phyloP scores from a whole-genome alignment of 2,329 filamentous ascomycete species.

The Fusarium coicis region DNA sequence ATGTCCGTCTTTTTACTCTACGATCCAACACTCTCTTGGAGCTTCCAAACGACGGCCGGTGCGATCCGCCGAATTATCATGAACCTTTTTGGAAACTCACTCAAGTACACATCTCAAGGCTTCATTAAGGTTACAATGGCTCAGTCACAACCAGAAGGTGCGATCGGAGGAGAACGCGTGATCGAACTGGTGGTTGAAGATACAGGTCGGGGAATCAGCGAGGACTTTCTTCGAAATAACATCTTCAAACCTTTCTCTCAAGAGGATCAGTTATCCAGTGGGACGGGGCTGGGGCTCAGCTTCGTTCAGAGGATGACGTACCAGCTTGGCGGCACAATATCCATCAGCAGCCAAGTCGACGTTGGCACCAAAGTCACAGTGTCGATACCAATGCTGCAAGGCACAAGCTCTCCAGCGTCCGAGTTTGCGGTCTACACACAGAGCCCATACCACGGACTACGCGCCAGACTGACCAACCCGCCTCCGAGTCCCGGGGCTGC shows the following conservation, averaged over 20 bases:
- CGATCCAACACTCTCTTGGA: conserved; percentile 51
- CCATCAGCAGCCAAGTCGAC: conserved; percentile 58
- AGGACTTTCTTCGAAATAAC: conserved; percentile 68
- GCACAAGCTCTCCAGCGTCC: neutral
- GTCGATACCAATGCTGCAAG: conserved; percentile 41
- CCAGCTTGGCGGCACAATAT: conserved; percentile 66
- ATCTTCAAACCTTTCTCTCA: conserved; percentile 73
- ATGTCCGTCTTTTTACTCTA: neutral
- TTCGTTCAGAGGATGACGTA: conserved; percentile 70
- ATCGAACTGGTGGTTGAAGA: conserved; percentile 64
- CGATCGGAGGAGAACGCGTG: neutral
- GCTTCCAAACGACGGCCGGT: conserved; percentile 64
- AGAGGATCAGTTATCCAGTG: conserved; percentile 68
- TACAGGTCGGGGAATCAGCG: conserved; percentile 72
- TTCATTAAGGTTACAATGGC: conserved; percentile 43
- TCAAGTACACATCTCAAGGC: conserved; percentile 65
- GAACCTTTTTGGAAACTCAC: conserved; percentile 71
- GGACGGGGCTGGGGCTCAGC: conserved; percentile 72
- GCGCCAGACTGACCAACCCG: neutral
- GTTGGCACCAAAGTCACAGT: conserved; percentile 51
- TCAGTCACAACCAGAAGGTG: conserved; percentile 16
- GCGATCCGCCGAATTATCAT: conserved; percentile 64
- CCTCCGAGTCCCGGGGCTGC: accelerated
- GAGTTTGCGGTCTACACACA: neutral
- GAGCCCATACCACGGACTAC: neutral